Evolutionary conservation across 1,284 basidiomycete species (phyloP).

Genomic region (Polyporus tsugae): DNA sequence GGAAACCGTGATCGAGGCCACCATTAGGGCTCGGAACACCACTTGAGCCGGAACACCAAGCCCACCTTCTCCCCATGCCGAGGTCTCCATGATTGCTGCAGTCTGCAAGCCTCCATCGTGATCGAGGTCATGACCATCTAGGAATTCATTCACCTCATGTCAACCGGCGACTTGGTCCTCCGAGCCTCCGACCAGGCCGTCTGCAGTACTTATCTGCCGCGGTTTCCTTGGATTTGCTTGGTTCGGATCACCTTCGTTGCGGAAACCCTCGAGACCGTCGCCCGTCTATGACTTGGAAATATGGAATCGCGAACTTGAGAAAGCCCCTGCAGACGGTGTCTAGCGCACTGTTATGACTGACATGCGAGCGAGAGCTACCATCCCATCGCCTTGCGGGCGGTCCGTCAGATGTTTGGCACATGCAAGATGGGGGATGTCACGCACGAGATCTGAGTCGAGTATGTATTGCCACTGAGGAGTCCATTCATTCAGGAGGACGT

Average conservation of each 20-base stretch:
- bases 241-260: not conserved
- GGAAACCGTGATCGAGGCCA: not conserved
- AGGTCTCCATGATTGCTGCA: not conserved
- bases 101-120: not conserved
- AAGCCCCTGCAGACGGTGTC: not conserved
- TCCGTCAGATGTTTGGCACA: too few relatives aligned
- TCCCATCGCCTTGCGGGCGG: not conserved
- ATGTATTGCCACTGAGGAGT: too few relatives aligned
- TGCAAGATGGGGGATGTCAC: too few relatives aligned
- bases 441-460: too few relatives aligned
- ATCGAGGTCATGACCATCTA: conserved; percentile 2
- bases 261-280: not conserved
- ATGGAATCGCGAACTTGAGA: not conserved
- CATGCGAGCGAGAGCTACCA: not conserved
- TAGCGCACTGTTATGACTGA: too few relatives aligned
- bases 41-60: not conserved
- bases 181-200: not conserved
- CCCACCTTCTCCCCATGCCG: not conserved
- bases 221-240: not conserved
- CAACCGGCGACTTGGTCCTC: conserved; percentile 14
- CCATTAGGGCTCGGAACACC: too few relatives aligned
- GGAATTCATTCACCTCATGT: conserved; percentile 10
- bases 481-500: too few relatives aligned
- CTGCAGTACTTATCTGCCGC: not conserved
- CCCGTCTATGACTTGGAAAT: not conserved